Evolutionary conservation across 257 asterid species (phyloP), one percentile per base, ranked within the genome.

Genomic region (Phtheirospermum japonicum): DNA sequence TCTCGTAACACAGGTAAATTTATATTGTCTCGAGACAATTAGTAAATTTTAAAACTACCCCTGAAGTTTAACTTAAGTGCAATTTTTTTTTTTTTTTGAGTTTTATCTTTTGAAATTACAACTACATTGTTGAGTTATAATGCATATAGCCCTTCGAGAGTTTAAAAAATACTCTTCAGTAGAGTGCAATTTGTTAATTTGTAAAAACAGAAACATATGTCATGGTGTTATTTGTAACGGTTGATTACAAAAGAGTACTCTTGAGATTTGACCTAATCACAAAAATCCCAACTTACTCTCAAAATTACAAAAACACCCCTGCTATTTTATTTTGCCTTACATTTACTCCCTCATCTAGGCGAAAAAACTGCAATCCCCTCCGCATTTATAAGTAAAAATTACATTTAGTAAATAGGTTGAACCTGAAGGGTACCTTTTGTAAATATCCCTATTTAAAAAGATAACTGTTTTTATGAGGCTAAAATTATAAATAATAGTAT

Each of bases 1-100:
- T 53, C 77, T 93, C 4, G 99, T 93, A 13, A 87, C 99, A 10
- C 99, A 93, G 97, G 99, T 87, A 63, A 30, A n/a, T n/a, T n/a
- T n/a, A n/a, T n/a, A n/a, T n/a, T n/a, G n/a, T n/a, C n/a, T n/a
- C n/a, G n/a, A n/a, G n/a, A n/a, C n/a, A n/a, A n/a, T n/a, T n/a
- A n/a, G n/a, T n/a, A n/a, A n/a, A n/a, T n/a, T n/a, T n/a, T n/a
- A n/a, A n/a, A n/a, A 50, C 20, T 46, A 50, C 1, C 57, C 57
- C 14, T 1, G 32, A 46, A 8, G 53, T 16, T 50, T 20, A 20
- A n/a, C 28, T 50, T 50, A 50, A 50, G 17, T 9, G 10, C 55
- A 49, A 49, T n/a, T n/a, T n/a, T n/a, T n/a, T n/a, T n/a, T n/a
- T n/a, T n/a, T n/a, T n/a, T n/a, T n/a, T n/a, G n/a, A n/a, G n/a